A percentile compares a stretch with the other conserved stretches of the same genome.
These are phyloP conservation scores for Dictyostelium discoideum DNA, from an alignment of 78 protist genomes.

Conservation along the genomic window dicty_2.7 NC_007090.3:2760501-2761000, in stretches of 20 bases:
- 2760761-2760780: background rate
- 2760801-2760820: background rate
- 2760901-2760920: conserved; percentile 2
- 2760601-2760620: conserved; percentile 57
- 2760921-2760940: background rate
- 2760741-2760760: background rate
- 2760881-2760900: background rate
- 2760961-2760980: background rate
- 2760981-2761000: background rate
- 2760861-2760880: conserved; percentile 62
- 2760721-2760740: background rate
- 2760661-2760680: conserved; percentile 67
- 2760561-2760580: background rate
- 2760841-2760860: conserved; percentile 55
- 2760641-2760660: conserved; percentile 56
- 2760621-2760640: conserved; percentile 65
- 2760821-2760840: conserved; percentile 18
- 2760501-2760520: background rate
- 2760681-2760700: conserved; percentile 51
- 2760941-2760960: background rate
- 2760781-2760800: background rate
- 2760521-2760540: background rate
- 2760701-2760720: conserved; percentile 38
- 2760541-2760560: background rate
- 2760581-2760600: background rate